These are phyloP conservation scores for Dioscorea zingiberensis DNA, from an alignment of 106 monocot genomes.

Conservation along the genomic window DNA sequence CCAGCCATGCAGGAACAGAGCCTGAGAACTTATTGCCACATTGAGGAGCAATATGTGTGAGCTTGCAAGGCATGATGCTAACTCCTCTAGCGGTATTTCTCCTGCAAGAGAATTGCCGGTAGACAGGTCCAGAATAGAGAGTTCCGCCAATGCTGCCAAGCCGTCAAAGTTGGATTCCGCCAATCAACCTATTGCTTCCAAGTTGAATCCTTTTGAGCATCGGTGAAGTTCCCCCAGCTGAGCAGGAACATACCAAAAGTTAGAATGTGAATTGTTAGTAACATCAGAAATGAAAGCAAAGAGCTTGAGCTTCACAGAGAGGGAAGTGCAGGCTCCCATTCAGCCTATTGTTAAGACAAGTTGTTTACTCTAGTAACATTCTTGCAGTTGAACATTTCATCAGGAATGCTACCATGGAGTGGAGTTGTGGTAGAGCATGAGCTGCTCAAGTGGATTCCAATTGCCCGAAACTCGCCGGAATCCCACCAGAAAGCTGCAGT, in stretches of 20 bases:
- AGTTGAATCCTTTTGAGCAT: constrained; percentile 70
- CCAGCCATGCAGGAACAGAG: constrained; percentile 57
- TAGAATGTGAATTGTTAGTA: constrained; percentile 79
- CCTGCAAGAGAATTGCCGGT: constrained; percentile 56
- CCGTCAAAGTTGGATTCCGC: constrained; percentile 55
- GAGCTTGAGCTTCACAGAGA: constrained; percentile 49
- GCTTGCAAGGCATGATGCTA: constrained; percentile 47
- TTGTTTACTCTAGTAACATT: constrained; percentile 91
- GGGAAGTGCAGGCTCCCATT: constrained; percentile 70
- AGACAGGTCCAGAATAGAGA: constrained; percentile 67
- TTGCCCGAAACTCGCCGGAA: constrained; percentile 55
- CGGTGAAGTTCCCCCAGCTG: constrained; percentile 54
- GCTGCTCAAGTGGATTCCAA: constrained; percentile 61
- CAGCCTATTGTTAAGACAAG: constrained; percentile 71
- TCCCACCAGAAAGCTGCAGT: constrained; percentile 49
- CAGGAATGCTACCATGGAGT: constrained; percentile 55
- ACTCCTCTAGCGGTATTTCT: constrained; percentile 60
- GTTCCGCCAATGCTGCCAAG: constrained; percentile 37
- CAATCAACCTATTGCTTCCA: constrained; percentile 55
- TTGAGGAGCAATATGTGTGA: constrained; percentile 63
- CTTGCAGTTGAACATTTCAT: constrained; percentile 55
- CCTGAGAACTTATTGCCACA: constrained; percentile 53
- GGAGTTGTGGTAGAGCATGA: constrained; percentile 98
- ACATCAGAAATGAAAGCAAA: constrained; percentile 79
- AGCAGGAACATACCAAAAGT: constrained; percentile 48